These are phyloP conservation scores for Fomitopsis pinicola DNA, from an alignment of 1,284 basidiomycete genomes.

Conservation along the genomic window DNA sequence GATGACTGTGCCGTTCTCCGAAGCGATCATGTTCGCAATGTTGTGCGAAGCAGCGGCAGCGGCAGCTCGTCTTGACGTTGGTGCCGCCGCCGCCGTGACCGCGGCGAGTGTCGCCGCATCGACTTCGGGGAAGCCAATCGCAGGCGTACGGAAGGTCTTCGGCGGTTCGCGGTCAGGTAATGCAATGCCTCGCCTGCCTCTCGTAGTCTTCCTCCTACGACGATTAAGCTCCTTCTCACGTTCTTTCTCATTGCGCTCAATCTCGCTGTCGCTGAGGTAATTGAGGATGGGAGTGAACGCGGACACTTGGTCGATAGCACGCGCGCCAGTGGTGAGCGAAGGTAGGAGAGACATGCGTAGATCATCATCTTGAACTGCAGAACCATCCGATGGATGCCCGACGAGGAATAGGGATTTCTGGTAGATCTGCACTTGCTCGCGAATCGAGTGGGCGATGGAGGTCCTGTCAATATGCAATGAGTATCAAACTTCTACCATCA, in stretches of 20 bases:
- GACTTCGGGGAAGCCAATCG: conserved; percentile 78
- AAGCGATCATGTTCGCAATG: conserved; percentile 81
- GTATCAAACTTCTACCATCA: background rate
- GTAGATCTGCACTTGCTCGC: conserved; percentile 92
- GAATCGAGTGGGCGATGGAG: conserved; percentile 92
- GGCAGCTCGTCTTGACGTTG: conserved; percentile 73
- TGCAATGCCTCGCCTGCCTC: conserved; percentile 84
- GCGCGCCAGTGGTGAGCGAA: conserved; percentile 63
- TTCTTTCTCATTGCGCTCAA: conserved; percentile 88
- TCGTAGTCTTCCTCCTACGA: conserved; percentile 83
- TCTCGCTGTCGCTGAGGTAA: conserved; percentile 85
- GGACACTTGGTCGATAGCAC: conserved; percentile 71
- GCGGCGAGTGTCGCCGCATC: conserved; percentile 64
- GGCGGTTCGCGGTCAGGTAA: conserved; percentile 92
- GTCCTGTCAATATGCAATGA: conserved; percentile 51
- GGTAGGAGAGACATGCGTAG: conserved; percentile 88
- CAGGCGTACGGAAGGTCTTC: conserved; percentile 86
- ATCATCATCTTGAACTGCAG: conserved; percentile 85
- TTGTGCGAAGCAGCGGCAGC: conserved; percentile 79
- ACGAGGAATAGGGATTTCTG: conserved; percentile 91
- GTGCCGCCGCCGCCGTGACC: conserved; percentile 58
- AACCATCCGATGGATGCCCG: conserved; percentile 82
- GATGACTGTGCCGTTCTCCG: conserved; percentile 66
- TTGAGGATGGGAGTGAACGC: conserved; percentile 87
- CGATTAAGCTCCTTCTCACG: conserved; percentile 87